These are phyloP conservation scores for Fraxinus velutina DNA, from an alignment of 305 asterid genomes.

Conservation along the genomic window DNA sequence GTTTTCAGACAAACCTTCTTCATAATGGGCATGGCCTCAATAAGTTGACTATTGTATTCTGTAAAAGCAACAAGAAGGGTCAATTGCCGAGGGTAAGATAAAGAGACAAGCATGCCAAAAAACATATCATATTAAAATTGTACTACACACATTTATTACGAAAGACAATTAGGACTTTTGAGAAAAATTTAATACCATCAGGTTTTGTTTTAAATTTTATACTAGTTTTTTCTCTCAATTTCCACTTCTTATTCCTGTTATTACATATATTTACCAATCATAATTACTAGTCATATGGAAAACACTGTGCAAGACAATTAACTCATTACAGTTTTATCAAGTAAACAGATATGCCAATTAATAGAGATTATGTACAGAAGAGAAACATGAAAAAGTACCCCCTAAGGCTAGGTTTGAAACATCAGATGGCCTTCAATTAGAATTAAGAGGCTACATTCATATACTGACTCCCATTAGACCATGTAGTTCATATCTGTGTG, in stretches of 20 bases:
- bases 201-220: background rate
- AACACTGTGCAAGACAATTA: background rate
- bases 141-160: background rate
- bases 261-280: constrained; percentile 5
- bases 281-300: constrained; percentile 1
- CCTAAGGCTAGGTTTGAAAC: background rate
- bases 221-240: background rate
- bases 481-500: background rate
- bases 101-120: background rate
- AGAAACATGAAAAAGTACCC: background rate
- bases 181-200: background rate
- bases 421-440: background rate
- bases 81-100: constrained; percentile 15
- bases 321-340: background rate
- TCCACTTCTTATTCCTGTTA: background rate
- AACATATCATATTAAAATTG: background rate
- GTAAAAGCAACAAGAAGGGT: constrained; percentile 17
- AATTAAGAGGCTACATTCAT: background rate
- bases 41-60: constrained; percentile 23
- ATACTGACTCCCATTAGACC: background rate
- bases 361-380: background rate
- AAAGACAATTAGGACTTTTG: background rate
- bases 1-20: constrained; percentile 42
- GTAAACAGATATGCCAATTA: background rate
- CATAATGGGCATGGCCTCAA: constrained; percentile 58